phyloP scores from a whole-genome alignment of 2,329 filamentous ascomycete species.

The Domatiomyces catenatus region DNA sequence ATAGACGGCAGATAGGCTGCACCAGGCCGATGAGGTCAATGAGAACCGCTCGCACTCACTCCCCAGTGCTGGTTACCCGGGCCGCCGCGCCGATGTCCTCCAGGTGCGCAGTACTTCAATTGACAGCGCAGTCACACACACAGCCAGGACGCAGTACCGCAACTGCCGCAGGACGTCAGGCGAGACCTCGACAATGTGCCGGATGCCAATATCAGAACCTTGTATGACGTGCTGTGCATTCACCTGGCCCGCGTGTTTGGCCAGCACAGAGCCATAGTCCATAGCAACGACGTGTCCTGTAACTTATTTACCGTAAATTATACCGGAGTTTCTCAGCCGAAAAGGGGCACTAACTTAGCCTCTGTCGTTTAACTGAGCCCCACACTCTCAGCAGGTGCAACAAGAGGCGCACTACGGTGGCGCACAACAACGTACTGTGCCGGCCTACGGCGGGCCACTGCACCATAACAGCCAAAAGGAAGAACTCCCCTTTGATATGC shows the following conservation, averaged over 20 bases:
- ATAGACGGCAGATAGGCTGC: background rate
- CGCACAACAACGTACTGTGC: no score
- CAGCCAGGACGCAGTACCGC: background rate
- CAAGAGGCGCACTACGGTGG: background rate
- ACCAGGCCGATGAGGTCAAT: background rate
- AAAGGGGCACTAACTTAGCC: no score
- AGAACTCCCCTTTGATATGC: background rate
- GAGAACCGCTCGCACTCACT: no score
- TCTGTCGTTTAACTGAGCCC: no score
- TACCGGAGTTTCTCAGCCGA: background rate
- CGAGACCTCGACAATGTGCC: constrained; percentile 36
- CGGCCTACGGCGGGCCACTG: no score
- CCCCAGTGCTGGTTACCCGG: background rate
- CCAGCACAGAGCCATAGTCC: background rate
- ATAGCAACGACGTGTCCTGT: background rate
- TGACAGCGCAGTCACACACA: background rate
- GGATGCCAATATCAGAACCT: constrained; percentile 19
- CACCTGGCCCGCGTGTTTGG: background rate
- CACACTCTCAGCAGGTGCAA: no score
- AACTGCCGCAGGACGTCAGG: constrained; percentile 25
- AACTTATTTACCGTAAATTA: background rate
- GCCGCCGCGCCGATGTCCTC: background rate
- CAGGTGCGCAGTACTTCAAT: background rate
- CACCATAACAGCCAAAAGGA: background rate
- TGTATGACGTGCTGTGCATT: background rate